Conservation (phyloP, 1,284 basidiomycete species). For the Boletus mariae region DNA sequence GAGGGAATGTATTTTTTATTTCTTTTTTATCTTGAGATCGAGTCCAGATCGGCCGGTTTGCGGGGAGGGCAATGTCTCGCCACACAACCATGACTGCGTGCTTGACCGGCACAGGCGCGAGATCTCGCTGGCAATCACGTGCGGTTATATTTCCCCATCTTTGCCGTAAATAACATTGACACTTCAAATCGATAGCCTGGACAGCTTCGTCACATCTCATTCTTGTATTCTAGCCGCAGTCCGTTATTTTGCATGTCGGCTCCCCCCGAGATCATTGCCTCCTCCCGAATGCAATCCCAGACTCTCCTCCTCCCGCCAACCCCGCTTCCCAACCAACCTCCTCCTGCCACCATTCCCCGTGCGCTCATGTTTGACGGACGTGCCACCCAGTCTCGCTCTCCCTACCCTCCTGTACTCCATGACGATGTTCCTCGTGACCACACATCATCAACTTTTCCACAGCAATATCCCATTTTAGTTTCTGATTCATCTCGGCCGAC, state of each 20-base stretch:
- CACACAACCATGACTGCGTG: not conserved
- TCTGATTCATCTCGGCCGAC: conserved; percentile 16
- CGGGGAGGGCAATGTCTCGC: not conserved
- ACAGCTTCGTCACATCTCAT: conserved; percentile 19
- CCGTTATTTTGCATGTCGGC: not conserved
- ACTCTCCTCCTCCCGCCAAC: conserved; percentile 14
- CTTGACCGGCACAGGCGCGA: not conserved
- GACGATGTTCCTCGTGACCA: conserved; percentile 16
- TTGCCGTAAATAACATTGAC: conserved; percentile 31
- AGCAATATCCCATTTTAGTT: conserved; percentile 11
- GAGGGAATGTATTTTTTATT: conserved; percentile 3
- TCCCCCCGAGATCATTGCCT: not conserved
- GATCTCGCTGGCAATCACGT: not conserved
- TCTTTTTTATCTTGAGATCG: not conserved
- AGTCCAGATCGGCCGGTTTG: not conserved
- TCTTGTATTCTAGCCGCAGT: not conserved
- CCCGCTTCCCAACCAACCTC: not conserved
- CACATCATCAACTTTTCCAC: conserved; percentile 12
- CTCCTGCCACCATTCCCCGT: conserved; percentile 11
- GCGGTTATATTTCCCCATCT: conserved; percentile 12
- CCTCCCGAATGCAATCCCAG: conserved; percentile 24
- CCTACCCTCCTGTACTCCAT: conserved; percentile 3
- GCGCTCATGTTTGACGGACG: not conserved
- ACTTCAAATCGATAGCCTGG: conserved; percentile 23
- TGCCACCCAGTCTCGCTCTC: no score